Conservation (phyloP, 2,329 filamentous ascomycete genomes). For the Ophiostoma sp. region DNA sequence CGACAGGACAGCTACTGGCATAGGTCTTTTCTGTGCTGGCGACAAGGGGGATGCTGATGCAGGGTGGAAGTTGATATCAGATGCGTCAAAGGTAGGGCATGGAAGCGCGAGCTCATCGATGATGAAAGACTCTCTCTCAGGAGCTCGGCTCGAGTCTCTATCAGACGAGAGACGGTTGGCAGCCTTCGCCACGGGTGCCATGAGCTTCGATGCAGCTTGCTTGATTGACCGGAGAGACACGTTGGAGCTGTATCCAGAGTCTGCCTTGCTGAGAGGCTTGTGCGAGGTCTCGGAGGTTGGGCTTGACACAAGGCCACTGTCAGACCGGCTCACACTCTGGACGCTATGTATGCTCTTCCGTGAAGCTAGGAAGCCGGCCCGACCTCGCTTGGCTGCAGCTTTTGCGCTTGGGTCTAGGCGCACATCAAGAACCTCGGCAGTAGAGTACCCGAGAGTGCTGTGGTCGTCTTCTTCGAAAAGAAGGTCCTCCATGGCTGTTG, state of each 20-base stretch:
- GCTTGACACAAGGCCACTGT: slow-evolving; percentile 48
- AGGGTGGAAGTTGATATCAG: background rate
- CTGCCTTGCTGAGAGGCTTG: slow-evolving; percentile 49
- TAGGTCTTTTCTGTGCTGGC: no score
- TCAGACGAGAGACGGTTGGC: slow-evolving; percentile 16
- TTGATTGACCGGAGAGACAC: slow-evolving; percentile 51
- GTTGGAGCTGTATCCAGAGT: slow-evolving; percentile 58
- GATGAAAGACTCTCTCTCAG: slow-evolving; percentile 19
- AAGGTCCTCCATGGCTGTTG: slow-evolving; percentile 40
- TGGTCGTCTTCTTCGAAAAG: slow-evolving; percentile 38
- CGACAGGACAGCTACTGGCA: no score
- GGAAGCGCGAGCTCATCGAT: slow-evolving; percentile 26
- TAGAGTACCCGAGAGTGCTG: slow-evolving; percentile 32
- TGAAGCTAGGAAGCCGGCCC: background rate
- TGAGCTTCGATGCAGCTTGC: slow-evolving; percentile 32
- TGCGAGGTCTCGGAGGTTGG: slow-evolving; percentile 40
- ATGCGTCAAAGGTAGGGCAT: background rate
- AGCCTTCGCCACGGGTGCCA: slow-evolving; percentile 29
- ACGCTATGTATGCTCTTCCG: slow-evolving; percentile 18
- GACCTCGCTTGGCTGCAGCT: slow-evolving; percentile 28
- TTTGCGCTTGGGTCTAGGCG: slow-evolving; percentile 44
- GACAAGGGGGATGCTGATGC: no score
- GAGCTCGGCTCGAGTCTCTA: background rate
- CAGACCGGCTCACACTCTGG: slow-evolving; percentile 33
- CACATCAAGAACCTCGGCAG: slow-evolving; percentile 38